Conservation (phyloP, 164 flowering plant species). For the Houttuynia cordata region DNA sequence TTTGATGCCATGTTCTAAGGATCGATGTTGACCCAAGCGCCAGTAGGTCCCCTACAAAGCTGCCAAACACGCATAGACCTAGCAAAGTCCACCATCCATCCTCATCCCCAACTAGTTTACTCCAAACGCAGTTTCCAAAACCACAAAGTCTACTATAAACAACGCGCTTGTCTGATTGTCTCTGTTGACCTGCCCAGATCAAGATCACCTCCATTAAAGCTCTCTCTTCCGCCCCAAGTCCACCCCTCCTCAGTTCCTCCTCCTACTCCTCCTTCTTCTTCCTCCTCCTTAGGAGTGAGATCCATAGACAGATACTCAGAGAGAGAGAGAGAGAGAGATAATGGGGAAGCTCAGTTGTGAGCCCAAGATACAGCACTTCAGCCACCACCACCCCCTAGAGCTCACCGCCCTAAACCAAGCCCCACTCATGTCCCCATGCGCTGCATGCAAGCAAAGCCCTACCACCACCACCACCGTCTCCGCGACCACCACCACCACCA, state of each 20-base stretch:
- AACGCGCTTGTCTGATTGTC: background rate
- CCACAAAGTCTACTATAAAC: background rate
- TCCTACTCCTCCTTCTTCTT: background rate
- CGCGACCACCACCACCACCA: background rate
- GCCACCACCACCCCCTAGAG: slow-evolving; percentile 18
- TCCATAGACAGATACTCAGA: background rate
- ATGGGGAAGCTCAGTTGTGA: slow-evolving; percentile 2
- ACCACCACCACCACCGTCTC: background rate
- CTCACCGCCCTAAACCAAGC: background rate
- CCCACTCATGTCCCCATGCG: background rate
- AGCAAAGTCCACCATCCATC: background rate
- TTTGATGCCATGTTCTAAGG: no score
- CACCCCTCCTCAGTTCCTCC: background rate
- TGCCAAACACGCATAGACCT: no score
- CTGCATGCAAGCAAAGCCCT: slow-evolving; percentile 12
- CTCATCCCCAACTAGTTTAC: no score
- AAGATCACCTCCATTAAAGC: no score
- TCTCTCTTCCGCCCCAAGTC: background rate
- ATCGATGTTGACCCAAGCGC: no score
- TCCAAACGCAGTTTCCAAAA: no score
- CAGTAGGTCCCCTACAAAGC: no score
- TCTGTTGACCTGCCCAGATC: no score
- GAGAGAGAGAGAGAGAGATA: background rate
- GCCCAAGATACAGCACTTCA: slow-evolving; percentile 16
- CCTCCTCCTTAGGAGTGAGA: background rate